Conservation (phyloP, 768 basidiomycete genomes). For the Amanita phalloides region DNA sequence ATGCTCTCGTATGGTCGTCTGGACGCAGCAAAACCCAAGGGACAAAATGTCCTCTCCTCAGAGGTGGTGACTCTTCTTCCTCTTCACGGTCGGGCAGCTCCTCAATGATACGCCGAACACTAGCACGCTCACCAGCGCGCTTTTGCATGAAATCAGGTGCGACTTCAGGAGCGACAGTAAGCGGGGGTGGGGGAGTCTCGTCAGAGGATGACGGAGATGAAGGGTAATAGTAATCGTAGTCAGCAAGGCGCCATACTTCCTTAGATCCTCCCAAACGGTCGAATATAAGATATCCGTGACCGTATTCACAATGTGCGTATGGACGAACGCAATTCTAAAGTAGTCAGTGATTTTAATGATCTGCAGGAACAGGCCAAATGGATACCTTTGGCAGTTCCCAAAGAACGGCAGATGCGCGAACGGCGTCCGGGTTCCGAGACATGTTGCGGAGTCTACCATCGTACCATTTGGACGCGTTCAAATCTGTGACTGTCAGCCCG, state of each 20-base stretch:
- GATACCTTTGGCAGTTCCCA: conserved; percentile 55
- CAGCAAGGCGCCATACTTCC: conserved; percentile 60
- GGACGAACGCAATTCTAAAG: conserved; percentile 36
- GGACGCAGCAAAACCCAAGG: conserved; percentile 49
- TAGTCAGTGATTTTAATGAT: not conserved
- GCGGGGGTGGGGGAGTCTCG: conserved; percentile 7
- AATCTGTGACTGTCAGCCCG: conserved; percentile 48
- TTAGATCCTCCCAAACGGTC: conserved; percentile 45
- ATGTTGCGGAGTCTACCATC: not conserved
- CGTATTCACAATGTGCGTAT: conserved; percentile 68
- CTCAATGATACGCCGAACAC: not conserved
- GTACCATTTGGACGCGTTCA: conserved; percentile 17
- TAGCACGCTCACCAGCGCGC: conserved; percentile 6
- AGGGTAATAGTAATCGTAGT: conserved; percentile 13
- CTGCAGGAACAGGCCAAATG: not conserved
- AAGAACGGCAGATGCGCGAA: conserved; percentile 19
- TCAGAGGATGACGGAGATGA: not conserved
- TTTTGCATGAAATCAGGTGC: not conserved
- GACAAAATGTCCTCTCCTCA: conserved; percentile 36
- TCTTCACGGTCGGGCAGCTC: not conserved
- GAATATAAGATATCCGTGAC: conserved; percentile 59
- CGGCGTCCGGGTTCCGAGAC: conserved; percentile 14
- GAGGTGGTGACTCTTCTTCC: not conserved
- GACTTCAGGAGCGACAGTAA: not conserved
- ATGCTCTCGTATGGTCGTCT: conserved; percentile 39